phyloP scores from a whole-genome alignment of 2,329 filamentous ascomycete species.

The Remersonia thermophila region DNA sequence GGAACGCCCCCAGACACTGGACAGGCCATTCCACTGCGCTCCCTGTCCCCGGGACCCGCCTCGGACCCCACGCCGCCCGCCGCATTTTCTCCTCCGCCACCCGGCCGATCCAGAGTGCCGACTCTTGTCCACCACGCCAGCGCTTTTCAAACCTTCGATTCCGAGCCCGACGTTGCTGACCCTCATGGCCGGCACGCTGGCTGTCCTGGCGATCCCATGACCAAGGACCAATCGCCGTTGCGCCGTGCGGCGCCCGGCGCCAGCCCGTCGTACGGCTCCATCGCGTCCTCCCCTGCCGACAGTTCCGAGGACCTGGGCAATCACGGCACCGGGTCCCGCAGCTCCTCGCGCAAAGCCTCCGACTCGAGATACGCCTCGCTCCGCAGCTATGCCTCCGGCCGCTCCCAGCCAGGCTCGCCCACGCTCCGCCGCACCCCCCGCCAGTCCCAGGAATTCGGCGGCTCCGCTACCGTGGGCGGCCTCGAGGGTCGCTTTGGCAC shows the following conservation, averaged over 20 bases:
- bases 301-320: conserved; percentile 3
- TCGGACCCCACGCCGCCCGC: conserved; percentile 11
- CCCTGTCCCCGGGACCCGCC: conserved; percentile 11
- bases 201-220: conserved; percentile 17
- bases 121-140: no score
- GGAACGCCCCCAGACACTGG: conserved; percentile 5
- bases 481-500: conserved; percentile 41
- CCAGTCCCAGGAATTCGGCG: conserved; percentile 38
- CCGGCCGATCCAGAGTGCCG: neutral
- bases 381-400: conserved; percentile 4
- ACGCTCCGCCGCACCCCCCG: conserved; percentile 20
- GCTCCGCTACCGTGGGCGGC: conserved; percentile 38
- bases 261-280: conserved; percentile 24
- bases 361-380: neutral
- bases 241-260: conserved; percentile 22
- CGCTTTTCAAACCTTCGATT: no score
- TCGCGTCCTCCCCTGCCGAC: conserved; percentile 14
- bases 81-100: conserved; percentile 5
- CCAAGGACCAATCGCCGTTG: conserved; percentile 18
- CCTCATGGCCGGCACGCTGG: conserved; percentile 16
- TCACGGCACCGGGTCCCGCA: conserved; percentile 1
- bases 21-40: conserved; percentile 13
- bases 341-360: conserved; percentile 7
- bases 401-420: conserved; percentile 10
- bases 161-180: conserved; percentile 1